Conservation (phyloP, 257 asterid genomes). For the Lycium barbarum region DNA sequence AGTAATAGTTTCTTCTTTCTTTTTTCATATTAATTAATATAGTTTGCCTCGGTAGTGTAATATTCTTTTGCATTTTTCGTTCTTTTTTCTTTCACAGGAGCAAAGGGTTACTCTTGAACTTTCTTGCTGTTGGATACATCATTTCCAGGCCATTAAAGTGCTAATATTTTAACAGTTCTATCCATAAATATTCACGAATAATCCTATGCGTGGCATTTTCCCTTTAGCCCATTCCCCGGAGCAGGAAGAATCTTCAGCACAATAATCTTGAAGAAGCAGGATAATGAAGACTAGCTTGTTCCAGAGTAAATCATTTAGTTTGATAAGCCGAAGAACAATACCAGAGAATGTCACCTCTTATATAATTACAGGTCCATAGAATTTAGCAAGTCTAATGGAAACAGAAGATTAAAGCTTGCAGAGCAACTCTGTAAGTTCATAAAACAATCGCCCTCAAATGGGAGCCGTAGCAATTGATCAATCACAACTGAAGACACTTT, state of each 20-base stretch:
- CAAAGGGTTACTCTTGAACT: not conserved
- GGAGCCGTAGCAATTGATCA: not conserved
- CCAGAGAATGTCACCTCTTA: not conserved
- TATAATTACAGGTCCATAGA: not conserved
- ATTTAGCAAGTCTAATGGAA: not conserved
- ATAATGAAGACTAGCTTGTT: not conserved
- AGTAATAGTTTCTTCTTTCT: too few relatives aligned
- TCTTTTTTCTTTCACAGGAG: not conserved
- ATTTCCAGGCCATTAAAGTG: not conserved
- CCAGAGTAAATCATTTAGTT: not conserved
- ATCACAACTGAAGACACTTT: slow-evolving; percentile 13
- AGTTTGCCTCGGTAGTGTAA: too few relatives aligned
- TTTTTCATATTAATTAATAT: too few relatives aligned
- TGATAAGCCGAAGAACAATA: not conserved
- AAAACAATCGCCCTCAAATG: not conserved
- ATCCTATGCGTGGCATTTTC: not conserved
- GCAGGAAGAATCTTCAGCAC: not conserved
- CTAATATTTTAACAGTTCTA: not conserved
- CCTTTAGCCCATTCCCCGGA: not conserved
- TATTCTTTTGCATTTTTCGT: not conserved
- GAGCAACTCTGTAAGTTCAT: not conserved
- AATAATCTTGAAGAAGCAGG: not conserved
- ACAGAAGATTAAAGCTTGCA: not conserved
- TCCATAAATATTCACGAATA: not conserved
- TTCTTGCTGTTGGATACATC: not conserved